These are phyloP conservation scores for Cytospora chrysosperma DNA, from an alignment of 2,329 filamentous ascomycete species.

Conservation along the genomic window DNA sequence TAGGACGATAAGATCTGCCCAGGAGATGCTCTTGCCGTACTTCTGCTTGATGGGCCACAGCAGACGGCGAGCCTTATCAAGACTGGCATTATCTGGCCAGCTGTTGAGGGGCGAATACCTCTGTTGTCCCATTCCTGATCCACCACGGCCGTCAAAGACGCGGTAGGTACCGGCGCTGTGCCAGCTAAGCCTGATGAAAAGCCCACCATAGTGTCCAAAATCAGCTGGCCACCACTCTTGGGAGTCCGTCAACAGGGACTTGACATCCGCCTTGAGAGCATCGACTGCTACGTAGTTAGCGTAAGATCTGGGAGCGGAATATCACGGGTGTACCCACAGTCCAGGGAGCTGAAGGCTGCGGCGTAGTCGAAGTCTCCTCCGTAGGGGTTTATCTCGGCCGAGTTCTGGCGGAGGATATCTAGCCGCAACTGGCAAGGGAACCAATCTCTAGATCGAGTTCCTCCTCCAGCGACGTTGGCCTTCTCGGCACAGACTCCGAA, in stretches of 20 bases:
- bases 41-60: conserved; percentile 79
- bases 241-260: conserved; percentile 70
- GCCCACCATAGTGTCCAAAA: conserved; percentile 76
- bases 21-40: conserved; percentile 76
- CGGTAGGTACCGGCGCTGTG: conserved; percentile 79
- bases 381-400: conserved; percentile 58
- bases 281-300: conserved; percentile 37
- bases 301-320: neutral
- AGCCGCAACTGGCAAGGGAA: conserved; percentile 67
- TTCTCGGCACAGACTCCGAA: conserved; percentile 24
- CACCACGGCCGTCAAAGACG: conserved; percentile 71
- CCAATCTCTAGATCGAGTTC: conserved; percentile 66
- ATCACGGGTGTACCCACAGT: conserved; percentile 40
- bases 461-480: conserved; percentile 53
- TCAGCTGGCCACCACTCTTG: conserved; percentile 82
- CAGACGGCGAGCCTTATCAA: conserved; percentile 75
- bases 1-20: conserved; percentile 69
- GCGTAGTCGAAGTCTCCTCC: conserved; percentile 66
- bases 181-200: conserved; percentile 81
- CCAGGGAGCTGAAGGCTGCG: conserved; percentile 66
- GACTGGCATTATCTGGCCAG: conserved; percentile 73
- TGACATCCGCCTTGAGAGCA: conserved; percentile 70
- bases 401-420: conserved; percentile 69
- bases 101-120: conserved; percentile 69
- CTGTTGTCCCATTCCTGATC: conserved; percentile 65